These are phyloP conservation scores for Kwoniella dejecticola DNA, from an alignment of 768 basidiomycete species.

Conservation along the genomic window DNA sequence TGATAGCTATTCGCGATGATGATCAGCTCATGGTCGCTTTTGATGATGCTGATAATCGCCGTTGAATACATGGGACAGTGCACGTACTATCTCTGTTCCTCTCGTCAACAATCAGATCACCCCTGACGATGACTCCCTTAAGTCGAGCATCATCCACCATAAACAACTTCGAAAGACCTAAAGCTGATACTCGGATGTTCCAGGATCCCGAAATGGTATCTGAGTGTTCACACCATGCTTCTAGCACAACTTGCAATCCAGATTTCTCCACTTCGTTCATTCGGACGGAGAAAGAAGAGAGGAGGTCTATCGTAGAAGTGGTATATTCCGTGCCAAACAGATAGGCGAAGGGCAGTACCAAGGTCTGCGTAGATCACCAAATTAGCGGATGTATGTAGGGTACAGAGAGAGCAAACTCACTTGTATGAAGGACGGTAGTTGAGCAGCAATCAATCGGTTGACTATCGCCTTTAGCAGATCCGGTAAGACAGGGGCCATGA, in stretches of 20 bases:
- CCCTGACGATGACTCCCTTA: constrained; percentile 75
- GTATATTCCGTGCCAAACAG: constrained; percentile 78
- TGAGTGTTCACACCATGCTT: constrained; percentile 91
- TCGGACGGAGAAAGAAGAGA: constrained; percentile 66
- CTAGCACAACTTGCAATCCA: constrained; percentile 82
- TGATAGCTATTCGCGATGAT: constrained; percentile 67
- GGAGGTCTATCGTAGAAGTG: constrained; percentile 72
- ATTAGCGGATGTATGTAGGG: background rate
- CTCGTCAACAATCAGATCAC: constrained; percentile 82
- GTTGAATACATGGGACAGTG: background rate
- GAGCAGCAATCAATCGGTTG: constrained; percentile 74
- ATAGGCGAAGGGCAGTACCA: constrained; percentile 91
- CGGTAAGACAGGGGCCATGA: constrained; percentile 80
- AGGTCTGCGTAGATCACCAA: constrained; percentile 65
- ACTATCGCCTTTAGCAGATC: constrained; percentile 84
- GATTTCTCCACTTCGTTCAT: constrained; percentile 59
- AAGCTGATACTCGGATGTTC: constrained; percentile 80
- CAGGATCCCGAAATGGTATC: constrained; percentile 95
- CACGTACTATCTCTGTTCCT: constrained; percentile 76
- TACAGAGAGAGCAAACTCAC: constrained; percentile 55
- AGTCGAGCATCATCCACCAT: constrained; percentile 65
- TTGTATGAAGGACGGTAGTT: constrained; percentile 90
- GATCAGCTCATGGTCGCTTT: background rate
- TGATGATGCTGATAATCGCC: background rate
- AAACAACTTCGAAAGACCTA: constrained; percentile 78